Base-by-base conservation (phyloP, 139 green algal genomes). In the Picochlorum sp. region DNA sequence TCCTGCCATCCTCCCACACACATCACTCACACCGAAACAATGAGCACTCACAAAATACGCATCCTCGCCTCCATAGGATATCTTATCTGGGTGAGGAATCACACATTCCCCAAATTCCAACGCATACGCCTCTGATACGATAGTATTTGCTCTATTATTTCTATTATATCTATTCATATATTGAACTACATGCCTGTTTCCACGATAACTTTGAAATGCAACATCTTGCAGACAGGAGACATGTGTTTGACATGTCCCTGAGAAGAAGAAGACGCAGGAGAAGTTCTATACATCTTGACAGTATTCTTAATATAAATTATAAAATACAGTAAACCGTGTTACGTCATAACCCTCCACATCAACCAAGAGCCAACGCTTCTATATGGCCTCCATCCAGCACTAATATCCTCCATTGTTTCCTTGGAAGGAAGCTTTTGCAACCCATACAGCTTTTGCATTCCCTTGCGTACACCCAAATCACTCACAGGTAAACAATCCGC, bases 31-130 rank as follows among this genome's bases (percentile, higher is more conserved):
- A n/a, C 88, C 88, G 0, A 87, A 51, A 0, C 76, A 69, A 50
- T 65, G 71, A 23, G 79, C 63, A 7, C 73, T 67, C 7, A 94
- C 82, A 61, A 91, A 95, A 67, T 77, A 92, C 32, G 81, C 78
- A 70, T 95, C 88, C 66, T 95, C 88, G 0, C 88, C 88, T 28
- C 88, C 88, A 54, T 88, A 86, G 28, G 72, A 61, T 44, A 72
- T 76, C 65, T 95, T 95, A 54, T 84, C 80, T 18, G 88, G 88
- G 68, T 93, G 86, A 5, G 88, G 88, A 63, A 95, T 76, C 44
- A 54, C n/a, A 54, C 47, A 54, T 54, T 54, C 47, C 16, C n/a
- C 47, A 54, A 54, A 54, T 21, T 54, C 47, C 47, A 54, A 41
- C 34, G 34, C 34, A 41, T 41, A 41, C 34, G 34, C 34, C 34